phyloP scores from a whole-genome alignment of 1,284 basidiomycete genomes.

The Trametes versicolor region DNA sequence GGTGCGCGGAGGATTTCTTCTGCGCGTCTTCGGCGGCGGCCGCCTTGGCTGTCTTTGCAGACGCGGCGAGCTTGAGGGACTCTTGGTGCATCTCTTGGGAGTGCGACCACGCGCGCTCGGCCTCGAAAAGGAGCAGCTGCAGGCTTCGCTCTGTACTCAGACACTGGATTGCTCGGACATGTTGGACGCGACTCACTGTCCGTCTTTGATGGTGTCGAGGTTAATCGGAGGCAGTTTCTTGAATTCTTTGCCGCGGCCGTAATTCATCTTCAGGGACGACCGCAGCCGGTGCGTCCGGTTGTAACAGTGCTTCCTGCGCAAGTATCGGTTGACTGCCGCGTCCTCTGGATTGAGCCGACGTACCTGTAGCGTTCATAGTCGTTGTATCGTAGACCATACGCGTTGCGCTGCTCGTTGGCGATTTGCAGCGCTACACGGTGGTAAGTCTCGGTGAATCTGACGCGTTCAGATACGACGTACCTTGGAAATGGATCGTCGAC shows the following conservation, averaged over 20 bases:
- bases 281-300: constrained; percentile 91
- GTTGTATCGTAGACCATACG: constrained; percentile 91
- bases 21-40: constrained; percentile 49
- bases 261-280: constrained; percentile 84
- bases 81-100: constrained; percentile 81
- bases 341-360: constrained; percentile 21
- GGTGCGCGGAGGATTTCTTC: constrained; percentile 62
- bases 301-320: constrained; percentile 84
- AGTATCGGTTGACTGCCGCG: constrained; percentile 1
- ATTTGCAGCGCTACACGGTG: constrained; percentile 73
- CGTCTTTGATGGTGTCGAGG: constrained; percentile 74
- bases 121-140: constrained; percentile 86
- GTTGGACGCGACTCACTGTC: constrained; percentile 71
- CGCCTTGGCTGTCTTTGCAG: constrained; percentile 46
- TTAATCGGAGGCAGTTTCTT: constrained; percentile 80
- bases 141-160: constrained; percentile 58
- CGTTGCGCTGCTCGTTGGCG: constrained; percentile 89
- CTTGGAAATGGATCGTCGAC: constrained; percentile 44
- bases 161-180: not conserved
- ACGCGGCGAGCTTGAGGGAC: constrained; percentile 56
- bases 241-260: constrained; percentile 91
- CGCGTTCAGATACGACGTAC: constrained; percentile 24
- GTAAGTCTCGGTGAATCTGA: constrained; percentile 15
- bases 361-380: constrained; percentile 89
- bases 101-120: constrained; percentile 93